Conservation (phyloP, 495 filamentous ascomycete species). For the Oleoguttula mirabilis region DNA sequence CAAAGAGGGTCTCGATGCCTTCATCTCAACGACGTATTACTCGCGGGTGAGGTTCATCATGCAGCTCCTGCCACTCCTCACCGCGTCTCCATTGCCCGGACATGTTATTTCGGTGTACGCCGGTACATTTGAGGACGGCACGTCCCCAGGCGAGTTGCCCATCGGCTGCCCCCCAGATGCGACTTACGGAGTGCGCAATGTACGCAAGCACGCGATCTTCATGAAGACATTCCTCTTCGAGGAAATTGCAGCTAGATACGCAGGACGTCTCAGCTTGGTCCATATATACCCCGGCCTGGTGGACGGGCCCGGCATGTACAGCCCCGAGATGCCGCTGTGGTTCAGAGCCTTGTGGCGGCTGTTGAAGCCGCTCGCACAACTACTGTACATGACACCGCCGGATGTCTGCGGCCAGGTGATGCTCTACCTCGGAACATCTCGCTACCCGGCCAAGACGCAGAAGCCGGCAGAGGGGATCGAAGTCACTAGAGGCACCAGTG, state of each 20-base stretch:
- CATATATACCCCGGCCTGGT: conserved; percentile 22
- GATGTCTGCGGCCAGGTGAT: conserved; percentile 4
- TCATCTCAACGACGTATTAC: conserved; percentile 32
- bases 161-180: conserved; percentile 4
- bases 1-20: conserved; percentile 26
- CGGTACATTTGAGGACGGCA: conserved; percentile 16
- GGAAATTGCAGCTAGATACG: conserved; percentile 15
- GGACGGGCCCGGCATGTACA: conserved; percentile 6
- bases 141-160: conserved; percentile 15
- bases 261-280: conserved; percentile 16
- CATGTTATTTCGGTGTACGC: conserved; percentile 23
- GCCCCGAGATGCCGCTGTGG: conserved; percentile 1
- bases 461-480: too few relatives aligned
- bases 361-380: not conserved
- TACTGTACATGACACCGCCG: not conserved
- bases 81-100: conserved; percentile 4
- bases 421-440: not conserved
- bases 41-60: conserved; percentile 30
- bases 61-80: conserved; percentile 33
- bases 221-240: conserved; percentile 24
- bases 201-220: conserved; percentile 8
- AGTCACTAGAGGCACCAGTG: too few relatives aligned
- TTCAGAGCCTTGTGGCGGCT: conserved; percentile 2
- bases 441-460: conserved; percentile 8
- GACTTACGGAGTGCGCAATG: conserved; percentile 16